Conservation (phyloP, 129 eudicot genomes). For the Helianthus annuus region HanXRQr2.0-SUNRISE NC_035439.2:136720337-136720836, state of each 20-base stretch:
- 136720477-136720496: neutral
- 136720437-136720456: conserved; percentile 58
- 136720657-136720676: conserved; percentile 17
- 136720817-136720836: conserved; percentile 7
- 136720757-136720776: conserved; percentile 58
- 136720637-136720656: neutral
- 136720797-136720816: conserved; percentile 3
- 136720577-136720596: conserved; percentile 67
- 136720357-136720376: neutral
- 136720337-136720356: neutral
- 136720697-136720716: conserved; percentile 66
- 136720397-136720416: conserved; percentile 76
- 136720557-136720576: conserved; percentile 56
- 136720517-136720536: conserved; percentile 12
- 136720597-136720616: conserved; percentile 67
- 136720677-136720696: conserved; percentile 42
- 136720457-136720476: conserved; percentile 61
- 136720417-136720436: conserved; percentile 62
- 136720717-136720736: conserved; percentile 60
- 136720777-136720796: conserved; percentile 11
- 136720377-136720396: conserved; percentile 64
- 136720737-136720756: conserved; percentile 63
- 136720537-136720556: conserved; percentile 75
- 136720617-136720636: conserved; percentile 31
- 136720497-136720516: neutral